A percentile compares a stretch with the other conserved stretches of the same genome.
phyloP scores from a whole-genome alignment of 2,329 filamentous ascomycete genomes.

The Diaporthe citri region DNA sequence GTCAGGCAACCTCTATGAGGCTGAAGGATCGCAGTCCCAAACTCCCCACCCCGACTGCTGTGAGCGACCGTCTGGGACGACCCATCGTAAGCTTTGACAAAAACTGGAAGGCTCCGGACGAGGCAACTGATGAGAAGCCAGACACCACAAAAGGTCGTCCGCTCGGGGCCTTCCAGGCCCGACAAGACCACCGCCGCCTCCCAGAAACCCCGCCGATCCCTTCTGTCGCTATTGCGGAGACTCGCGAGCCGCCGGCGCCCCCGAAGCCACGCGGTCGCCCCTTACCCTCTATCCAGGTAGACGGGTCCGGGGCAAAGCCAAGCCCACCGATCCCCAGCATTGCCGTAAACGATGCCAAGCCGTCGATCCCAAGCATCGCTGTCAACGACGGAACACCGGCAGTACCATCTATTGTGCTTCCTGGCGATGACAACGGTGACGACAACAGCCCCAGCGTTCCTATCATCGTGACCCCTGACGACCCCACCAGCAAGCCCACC shows the following conservation, averaged over 20 bases:
- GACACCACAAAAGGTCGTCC: slow-evolving; percentile 49
- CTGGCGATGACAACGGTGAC: slow-evolving; percentile 47
- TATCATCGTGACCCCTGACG: slow-evolving; percentile 61
- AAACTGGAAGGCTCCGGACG: slow-evolving; percentile 81
- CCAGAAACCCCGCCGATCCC: slow-evolving; percentile 57
- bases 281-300: slow-evolving; percentile 60
- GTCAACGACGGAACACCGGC: slow-evolving; percentile 54
- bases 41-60: slow-evolving; percentile 87
- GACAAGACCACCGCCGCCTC: slow-evolving; percentile 46
- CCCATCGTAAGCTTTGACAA: slow-evolving; percentile 98
- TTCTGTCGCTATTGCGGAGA: slow-evolving; percentile 68
- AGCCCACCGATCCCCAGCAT: slow-evolving; percentile 64
- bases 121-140: slow-evolving; percentile 78
- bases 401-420: slow-evolving; percentile 57
- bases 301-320: slow-evolving; percentile 47
- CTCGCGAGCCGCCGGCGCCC: slow-evolving; percentile 53
- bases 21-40: slow-evolving; percentile 88
- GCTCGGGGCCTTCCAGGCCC: slow-evolving; percentile 42
- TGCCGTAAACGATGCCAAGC: slow-evolving; percentile 54
- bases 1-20: slow-evolving; percentile 89
- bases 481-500: slow-evolving; percentile 48
- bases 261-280: slow-evolving; percentile 52
- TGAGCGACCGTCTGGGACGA: slow-evolving; percentile 89
- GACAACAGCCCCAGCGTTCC: slow-evolving; percentile 50
- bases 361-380: slow-evolving; percentile 61